Base-by-base conservation (phyloP, 2,329 filamentous ascomycete species). In the Hypocreales sp. region DNA sequence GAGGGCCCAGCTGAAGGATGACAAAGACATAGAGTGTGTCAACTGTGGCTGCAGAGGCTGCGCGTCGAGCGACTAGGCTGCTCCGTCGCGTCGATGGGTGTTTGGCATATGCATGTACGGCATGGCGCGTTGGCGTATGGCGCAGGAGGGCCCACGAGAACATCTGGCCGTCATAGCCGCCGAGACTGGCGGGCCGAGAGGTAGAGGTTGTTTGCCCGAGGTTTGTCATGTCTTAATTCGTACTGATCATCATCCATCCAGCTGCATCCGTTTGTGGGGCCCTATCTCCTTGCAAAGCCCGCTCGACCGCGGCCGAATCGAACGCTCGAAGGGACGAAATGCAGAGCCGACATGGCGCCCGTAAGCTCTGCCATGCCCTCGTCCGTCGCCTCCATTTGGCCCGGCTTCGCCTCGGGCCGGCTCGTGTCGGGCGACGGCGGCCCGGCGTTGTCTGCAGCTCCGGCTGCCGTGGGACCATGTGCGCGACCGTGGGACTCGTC, bases 11-110 rank as follows among this genome's bases (percentile, higher is more conserved):
- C 57, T 98, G 47, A 93, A 93, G 54, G 84, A 92, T 44, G 76
- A 83, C 22, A 79, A 90, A 49, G 79, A 81, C 20, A 76, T 95
- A 18, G 79, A 95, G 53, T 98, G 90, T 47, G 83, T 95, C 27
- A 93, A 72, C 55, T 98, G 90, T 53, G 90, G 90, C 7, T 98
- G 90, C 52, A 67, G 81, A 45, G 87, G 87, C 1, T 95, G 87
- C 52, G 71, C 81, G 11, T 92, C 84, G 25, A 79, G 72, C 45
- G 86, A 93, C 50, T 93, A 49, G 51, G 34, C 13, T 19, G 12
- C 8, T 17, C 15, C 5, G 14, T 15, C 13, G 13, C 22, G n/a
- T n/a, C n/a, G n/a, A n/a, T n/a, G n/a, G n/a, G n/a, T n/a, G n/a
- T n/a, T n/a, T n/a, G n/a, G n/a, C n/a, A n/a, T n/a, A n/a, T n/a